These are phyloP conservation scores for Drosera spatulata DNA, from an alignment of 179 eudicot genomes.

Conservation along the genomic window DNA sequence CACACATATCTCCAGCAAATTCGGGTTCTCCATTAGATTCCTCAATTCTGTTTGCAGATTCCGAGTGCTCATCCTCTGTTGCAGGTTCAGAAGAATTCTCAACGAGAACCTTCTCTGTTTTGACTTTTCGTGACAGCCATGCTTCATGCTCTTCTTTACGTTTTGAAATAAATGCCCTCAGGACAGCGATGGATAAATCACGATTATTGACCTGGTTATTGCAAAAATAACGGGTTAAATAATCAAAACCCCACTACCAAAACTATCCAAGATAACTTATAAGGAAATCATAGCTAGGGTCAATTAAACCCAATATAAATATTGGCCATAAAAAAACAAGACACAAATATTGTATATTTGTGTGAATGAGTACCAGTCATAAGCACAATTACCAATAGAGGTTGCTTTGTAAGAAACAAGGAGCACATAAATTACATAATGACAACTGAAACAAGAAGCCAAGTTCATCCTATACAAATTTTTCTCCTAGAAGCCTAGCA, in stretches of 20 bases:
- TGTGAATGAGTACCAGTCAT: too few relatives aligned
- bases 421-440: too few relatives aligned
- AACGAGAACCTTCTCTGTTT: slow-evolving; percentile 23
- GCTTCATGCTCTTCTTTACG: slow-evolving; percentile 78
- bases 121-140: slow-evolving; percentile 35
- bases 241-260: neutral
- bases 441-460: too few relatives aligned
- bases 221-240: slow-evolving; percentile 5
- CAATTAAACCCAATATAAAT: too few relatives aligned
- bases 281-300: neutral
- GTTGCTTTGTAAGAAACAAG: too few relatives aligned
- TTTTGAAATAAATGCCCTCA: slow-evolving; percentile 72
- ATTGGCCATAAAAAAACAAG: too few relatives aligned
- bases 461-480: too few relatives aligned
- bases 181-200: slow-evolving; percentile 88
- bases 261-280: neutral
- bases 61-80: slow-evolving; percentile 21
- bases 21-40: slow-evolving; percentile 43
- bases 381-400: too few relatives aligned
- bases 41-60: slow-evolving; percentile 17
- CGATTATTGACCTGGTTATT: slow-evolving; percentile 74
- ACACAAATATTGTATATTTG: too few relatives aligned
- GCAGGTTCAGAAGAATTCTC: slow-evolving; percentile 22
- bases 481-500: too few relatives aligned
- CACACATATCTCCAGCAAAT: slow-evolving; percentile 27